Evolutionary conservation across 2,329 filamentous ascomycete genomes (phyloP), one percentile per base, ranked within the genome.

Genomic region (Alternaria angustiovoidea): DNA sequence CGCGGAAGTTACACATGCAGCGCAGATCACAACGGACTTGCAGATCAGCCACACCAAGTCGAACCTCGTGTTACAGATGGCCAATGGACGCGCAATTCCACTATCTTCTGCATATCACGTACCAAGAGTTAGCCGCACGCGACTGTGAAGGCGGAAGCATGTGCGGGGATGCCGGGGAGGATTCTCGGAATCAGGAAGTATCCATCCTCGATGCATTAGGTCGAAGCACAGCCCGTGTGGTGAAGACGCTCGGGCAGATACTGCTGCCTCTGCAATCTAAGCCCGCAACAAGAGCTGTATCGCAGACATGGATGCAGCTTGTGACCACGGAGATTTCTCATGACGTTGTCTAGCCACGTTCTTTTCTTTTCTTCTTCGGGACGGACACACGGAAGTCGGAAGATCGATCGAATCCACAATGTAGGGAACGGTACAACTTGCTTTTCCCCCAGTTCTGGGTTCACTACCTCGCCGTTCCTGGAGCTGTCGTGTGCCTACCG

Each of bases 11-110:
- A 47, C 38, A 49, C 46, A 55, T 65, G 62, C 53, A 54, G 39
- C 32, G 62, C 43, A 65, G 63, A 65, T 63, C 60, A n/a, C 52
- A 47, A 57, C 55, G 52, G 55, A 51, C 55, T 49, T 54, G 62
- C 52, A 64, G 62, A 62, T 64, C 62, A 56, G 48, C 47, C 20
- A 46, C 52, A 43, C 57, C 44, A 56, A 30, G 20, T 30, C 39
- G 9, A 38, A 59, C 30, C 32, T 41, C 30, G 39, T 46, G 20
- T 24, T 51, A 22, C 18, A 18, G 8, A 59, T 26, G 32, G 44
- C 57, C 57, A 59, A 55, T 59, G 30, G 39, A 18, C 46, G 18
- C 18, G 28, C 8, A 14, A 39, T n/a, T 9, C 24, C n/a, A 2
- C 9, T 26, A 30, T 47, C 32, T 47, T 20, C 46, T 34, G 26